A percentile compares a stretch with the other conserved stretches of the same genome.
Conservation (phyloP, 2,329 filamentous ascomycete genomes). For the Fusarium staphyleae region DNA sequence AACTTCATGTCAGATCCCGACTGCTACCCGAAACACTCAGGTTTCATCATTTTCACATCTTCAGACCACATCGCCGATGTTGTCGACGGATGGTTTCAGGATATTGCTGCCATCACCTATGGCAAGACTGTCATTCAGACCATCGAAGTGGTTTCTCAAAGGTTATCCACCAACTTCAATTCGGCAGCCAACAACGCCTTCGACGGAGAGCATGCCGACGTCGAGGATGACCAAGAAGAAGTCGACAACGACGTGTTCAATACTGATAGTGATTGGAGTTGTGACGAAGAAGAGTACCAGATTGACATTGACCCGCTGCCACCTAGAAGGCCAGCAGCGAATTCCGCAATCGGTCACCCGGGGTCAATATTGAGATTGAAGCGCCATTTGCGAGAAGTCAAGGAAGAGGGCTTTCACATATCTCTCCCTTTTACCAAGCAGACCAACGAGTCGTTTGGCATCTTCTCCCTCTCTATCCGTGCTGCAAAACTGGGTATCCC, state of each 20-base stretch:
- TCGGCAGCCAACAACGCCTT: no score
- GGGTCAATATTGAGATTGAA: slow-evolving; percentile 23
- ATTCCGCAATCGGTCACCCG: neutral
- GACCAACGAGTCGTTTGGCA: slow-evolving; percentile 47
- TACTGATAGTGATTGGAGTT: slow-evolving; percentile 8
- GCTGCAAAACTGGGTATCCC: slow-evolving; percentile 75
- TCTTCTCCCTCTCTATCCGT: slow-evolving; percentile 72
- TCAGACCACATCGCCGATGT: slow-evolving; percentile 46
- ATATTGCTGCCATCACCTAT: slow-evolving; percentile 43
- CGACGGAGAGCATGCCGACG: no score
- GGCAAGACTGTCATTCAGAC: slow-evolving; percentile 41
- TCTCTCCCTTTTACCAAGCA: slow-evolving; percentile 64
- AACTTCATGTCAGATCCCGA: slow-evolving; percentile 38
- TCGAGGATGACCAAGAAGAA: neutral
- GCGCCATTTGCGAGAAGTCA: slow-evolving; percentile 59
- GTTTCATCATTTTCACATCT: slow-evolving; percentile 54
- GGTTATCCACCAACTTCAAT: slow-evolving; percentile 21
- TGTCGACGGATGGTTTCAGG: slow-evolving; percentile 55
- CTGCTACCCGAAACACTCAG: slow-evolving; percentile 49
- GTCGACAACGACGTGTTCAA: slow-evolving; percentile 20
- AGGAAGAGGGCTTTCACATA: slow-evolving; percentile 72
- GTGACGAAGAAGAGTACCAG: slow-evolving; percentile 21
- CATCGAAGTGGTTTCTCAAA: slow-evolving; percentile 25
- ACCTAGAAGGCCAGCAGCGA: neutral
- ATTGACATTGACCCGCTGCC: slow-evolving; percentile 28